Base-by-base conservation (phyloP, 495 filamentous ascomycete species). In the Astrocystis sublimbata region DNA sequence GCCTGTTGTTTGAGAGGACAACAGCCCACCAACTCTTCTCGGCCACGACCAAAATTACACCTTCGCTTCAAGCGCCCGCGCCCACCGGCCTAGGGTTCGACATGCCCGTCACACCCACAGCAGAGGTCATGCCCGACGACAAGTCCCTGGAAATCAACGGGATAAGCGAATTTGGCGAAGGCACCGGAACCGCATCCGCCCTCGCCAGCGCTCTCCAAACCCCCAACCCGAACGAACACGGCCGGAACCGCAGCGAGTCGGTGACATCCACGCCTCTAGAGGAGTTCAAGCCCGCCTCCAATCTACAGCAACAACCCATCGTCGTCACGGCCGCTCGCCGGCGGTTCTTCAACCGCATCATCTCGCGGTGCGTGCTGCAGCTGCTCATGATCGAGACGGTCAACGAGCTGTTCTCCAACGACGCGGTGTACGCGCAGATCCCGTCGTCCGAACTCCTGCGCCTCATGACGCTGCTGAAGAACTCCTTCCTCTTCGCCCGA, bases 331-430 rank as follows among this genome's bases (percentile, higher is more conserved):
- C 91, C 2, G 91, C 93, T 1, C 88, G 96, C 26, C 86, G 96
- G n/a, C 89, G 92, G 24, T 96, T 96, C 76, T 99, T 99, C 82
- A 99, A 98, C 74, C 90, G 93, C 66, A 99, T 99, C 72, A 99
- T 99, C 75, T 96, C 92, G n/a, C 93, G 93, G 67, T 99, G 94
- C 74, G 96, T 99, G 10, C 81, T 99, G 13, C 96, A 98, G 71
- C 81, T 99, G 4, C 86, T 99, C 54, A 97, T 98, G 91, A 99
- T 99, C 73, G 96, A 98, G 72, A 99, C 94, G 1, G 94, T 99
- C 40, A 93, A 96, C 66, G 94, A 99, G 73, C 85, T 99, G 28
- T 98, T 99, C 79, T 96, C 91, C 56, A 98, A 98, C 71, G 93
- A 99, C 68, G 83, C 89, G 30, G 96, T 99, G 38, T 99, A 98